These are phyloP conservation scores for Suillus ampliporus DNA, from an alignment of 768 basidiomycete species.

Conservation along the genomic window DNA sequence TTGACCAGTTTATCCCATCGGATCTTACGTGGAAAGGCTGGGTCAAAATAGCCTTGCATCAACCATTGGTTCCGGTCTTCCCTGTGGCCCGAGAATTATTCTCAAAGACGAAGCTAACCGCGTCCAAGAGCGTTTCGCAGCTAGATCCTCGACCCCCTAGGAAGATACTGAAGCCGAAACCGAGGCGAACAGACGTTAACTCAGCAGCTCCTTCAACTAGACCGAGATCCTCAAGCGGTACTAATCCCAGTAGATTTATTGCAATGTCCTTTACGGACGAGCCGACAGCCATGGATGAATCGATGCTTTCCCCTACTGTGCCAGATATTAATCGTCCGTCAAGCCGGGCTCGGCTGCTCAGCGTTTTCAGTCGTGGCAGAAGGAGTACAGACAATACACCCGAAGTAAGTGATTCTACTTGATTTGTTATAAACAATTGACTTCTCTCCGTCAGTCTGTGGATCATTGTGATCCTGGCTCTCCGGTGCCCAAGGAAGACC, in stretches of 20 bases:
- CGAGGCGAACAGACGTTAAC: constrained; percentile 22
- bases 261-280: constrained; percentile 45
- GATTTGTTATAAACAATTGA: not conserved
- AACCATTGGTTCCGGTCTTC: constrained; percentile 76
- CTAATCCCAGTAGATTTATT: constrained; percentile 23
- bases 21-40: constrained; percentile 81
- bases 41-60: constrained; percentile 84
- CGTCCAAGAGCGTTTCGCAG: constrained; percentile 41
- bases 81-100: constrained; percentile 81
- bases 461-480: not conserved
- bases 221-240: constrained; percentile 27
- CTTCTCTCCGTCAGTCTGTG: not conserved
- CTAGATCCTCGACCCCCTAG: constrained; percentile 31
- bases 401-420: constrained; percentile 20
- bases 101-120: constrained; percentile 76
- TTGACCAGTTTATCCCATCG: constrained; percentile 80
- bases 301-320: constrained; percentile 20
- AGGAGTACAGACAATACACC: constrained; percentile 5
- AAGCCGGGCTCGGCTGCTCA: constrained; percentile 37
- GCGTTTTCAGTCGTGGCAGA: constrained; percentile 34
- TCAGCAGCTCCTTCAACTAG: constrained; percentile 17
- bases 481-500: not conserved
- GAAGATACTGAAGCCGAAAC: constrained; percentile 26
- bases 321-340: constrained; percentile 24
- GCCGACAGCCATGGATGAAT: constrained; percentile 42